Conservation (phyloP, 352 stramenopile species). For the Phytophthora ramorum region DNA sequence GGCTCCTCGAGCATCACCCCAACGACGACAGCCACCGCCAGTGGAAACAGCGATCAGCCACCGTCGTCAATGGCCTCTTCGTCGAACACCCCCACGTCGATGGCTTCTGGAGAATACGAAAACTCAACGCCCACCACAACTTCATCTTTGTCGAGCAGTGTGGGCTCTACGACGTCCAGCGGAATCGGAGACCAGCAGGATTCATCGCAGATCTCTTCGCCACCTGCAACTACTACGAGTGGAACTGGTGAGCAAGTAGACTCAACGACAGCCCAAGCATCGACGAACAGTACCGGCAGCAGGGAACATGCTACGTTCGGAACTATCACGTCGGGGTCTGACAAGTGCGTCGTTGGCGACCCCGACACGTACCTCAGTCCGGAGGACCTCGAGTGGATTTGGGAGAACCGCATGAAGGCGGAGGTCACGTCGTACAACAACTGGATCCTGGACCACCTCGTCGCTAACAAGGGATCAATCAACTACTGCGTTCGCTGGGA, state of each 20-base stretch:
- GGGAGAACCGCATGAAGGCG: slow-evolving; percentile 23
- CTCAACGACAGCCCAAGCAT: slow-evolving; percentile 9
- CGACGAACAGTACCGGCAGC: slow-evolving; percentile 18
- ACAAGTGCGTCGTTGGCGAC: slow-evolving; percentile 22
- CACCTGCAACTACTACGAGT: neutral
- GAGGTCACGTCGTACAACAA: slow-evolving; percentile 29
- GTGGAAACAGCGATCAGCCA: slow-evolving; percentile 3
- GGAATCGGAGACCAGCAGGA: slow-evolving; percentile 8
- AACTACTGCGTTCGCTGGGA: slow-evolving; percentile 49
- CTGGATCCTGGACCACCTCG: slow-evolving; percentile 45
- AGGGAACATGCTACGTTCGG: slow-evolving; percentile 26
- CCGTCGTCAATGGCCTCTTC: neutral
- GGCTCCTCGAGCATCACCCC: slow-evolving; percentile 8
- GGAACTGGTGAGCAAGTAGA: slow-evolving; percentile 1
- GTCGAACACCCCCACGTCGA: slow-evolving; percentile 2
- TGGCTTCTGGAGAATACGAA: neutral
- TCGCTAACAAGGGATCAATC: slow-evolving; percentile 41
- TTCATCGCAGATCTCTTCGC: too few relatives aligned
- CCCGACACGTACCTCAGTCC: slow-evolving; percentile 25
- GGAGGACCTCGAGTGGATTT: slow-evolving; percentile 17
- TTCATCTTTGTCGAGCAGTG: neutral
- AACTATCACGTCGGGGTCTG: slow-evolving; percentile 15
- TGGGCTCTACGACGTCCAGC: slow-evolving; percentile 11
- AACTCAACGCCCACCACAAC: slow-evolving; percentile 3
- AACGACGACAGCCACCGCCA: slow-evolving; percentile 8